A percentile compares a stretch with the other conserved stretches of the same genome.
phyloP scores from a whole-genome alignment of 2,329 filamentous ascomycete genomes.

The Trichoderma sp. region DNA sequence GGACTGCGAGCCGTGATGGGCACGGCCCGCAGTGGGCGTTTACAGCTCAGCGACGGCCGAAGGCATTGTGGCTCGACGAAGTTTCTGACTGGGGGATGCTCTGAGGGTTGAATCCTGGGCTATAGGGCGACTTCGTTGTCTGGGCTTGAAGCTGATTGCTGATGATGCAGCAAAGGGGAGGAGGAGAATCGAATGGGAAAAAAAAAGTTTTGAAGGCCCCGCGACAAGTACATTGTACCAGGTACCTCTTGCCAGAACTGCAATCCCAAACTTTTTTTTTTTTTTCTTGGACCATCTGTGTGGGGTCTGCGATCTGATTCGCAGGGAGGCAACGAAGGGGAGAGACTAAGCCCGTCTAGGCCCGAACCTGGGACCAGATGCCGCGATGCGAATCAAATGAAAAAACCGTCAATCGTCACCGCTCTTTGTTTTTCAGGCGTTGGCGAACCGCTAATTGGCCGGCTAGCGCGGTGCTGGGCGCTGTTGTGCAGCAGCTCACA shows the following conservation, averaged over 20 bases:
- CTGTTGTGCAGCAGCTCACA: slow-evolving; percentile 12
- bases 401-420: slow-evolving; percentile 15
- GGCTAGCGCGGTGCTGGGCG: not conserved
- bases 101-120: slow-evolving; percentile 27
- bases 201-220: slow-evolving; percentile 17
- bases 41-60: slow-evolving; percentile 87
- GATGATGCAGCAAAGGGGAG: slow-evolving; percentile 27
- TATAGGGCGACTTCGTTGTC: slow-evolving; percentile 64
- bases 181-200: not conserved
- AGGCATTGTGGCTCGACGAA: slow-evolving; percentile 69
- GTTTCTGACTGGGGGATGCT: slow-evolving; percentile 46
- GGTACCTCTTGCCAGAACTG: slow-evolving; percentile 19
- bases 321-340: slow-evolving; percentile 14
- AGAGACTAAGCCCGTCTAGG: slow-evolving; percentile 12
- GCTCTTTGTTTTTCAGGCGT: slow-evolving; percentile 14
- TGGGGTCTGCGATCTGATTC: slow-evolving; percentile 27
- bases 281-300: slow-evolving; percentile 14
- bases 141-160: slow-evolving; percentile 38
- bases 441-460: not conserved
- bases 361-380: not conserved
- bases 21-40: slow-evolving; percentile 75
- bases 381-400: not conserved
- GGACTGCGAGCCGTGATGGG: slow-evolving; percentile 68
- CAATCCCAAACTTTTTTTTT: slow-evolving; percentile 5
- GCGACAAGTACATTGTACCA: slow-evolving; percentile 18